Conservation (phyloP, 768 basidiomycete species). For the Tylopilus cervinicoccineus region DNA sequence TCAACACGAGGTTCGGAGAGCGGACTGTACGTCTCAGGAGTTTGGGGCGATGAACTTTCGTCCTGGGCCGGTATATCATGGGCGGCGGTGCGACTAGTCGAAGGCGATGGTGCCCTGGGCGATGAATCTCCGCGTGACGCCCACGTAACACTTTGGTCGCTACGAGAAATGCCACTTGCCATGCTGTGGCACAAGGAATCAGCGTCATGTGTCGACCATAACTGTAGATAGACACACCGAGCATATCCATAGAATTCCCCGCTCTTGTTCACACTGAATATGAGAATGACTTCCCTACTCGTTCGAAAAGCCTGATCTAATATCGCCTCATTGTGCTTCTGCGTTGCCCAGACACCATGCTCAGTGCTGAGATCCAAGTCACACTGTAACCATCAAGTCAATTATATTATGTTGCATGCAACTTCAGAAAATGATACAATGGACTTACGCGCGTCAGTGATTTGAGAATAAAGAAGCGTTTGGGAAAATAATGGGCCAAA, state of each 20-base stretch:
- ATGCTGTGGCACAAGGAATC: slow-evolving; percentile 40
- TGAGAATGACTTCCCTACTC: slow-evolving; percentile 78
- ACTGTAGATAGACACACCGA: slow-evolving; percentile 42
- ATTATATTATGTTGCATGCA: not conserved
- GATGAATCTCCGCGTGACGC: slow-evolving; percentile 40
- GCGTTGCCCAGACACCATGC: slow-evolving; percentile 86
- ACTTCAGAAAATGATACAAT: not conserved
- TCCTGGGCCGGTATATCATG: slow-evolving; percentile 14
- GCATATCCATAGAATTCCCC: slow-evolving; percentile 96
- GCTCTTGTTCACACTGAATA: slow-evolving; percentile 91
- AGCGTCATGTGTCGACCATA: not conserved
- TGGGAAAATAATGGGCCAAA: slow-evolving; percentile 71
- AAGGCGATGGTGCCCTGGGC: slow-evolving; percentile 24
- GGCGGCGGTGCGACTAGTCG: slow-evolving; percentile 15
- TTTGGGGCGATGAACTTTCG: slow-evolving; percentile 5
- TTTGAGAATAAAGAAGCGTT: slow-evolving; percentile 91
- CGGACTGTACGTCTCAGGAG: slow-evolving; percentile 27
- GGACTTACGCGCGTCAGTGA: slow-evolving; percentile 69
- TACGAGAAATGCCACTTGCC: slow-evolving; percentile 57
- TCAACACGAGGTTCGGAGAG: slow-evolving; percentile 40
- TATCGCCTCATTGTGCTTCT: slow-evolving; percentile 87
- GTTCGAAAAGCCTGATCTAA: slow-evolving; percentile 94
- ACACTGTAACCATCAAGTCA: slow-evolving; percentile 39
- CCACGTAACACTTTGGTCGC: slow-evolving; percentile 55
- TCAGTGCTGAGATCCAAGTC: slow-evolving; percentile 79